These are phyloP conservation scores for Isoetes taiwanensis DNA, from an alignment of 75 land plant genomes.

Conservation along the genomic window DNA sequence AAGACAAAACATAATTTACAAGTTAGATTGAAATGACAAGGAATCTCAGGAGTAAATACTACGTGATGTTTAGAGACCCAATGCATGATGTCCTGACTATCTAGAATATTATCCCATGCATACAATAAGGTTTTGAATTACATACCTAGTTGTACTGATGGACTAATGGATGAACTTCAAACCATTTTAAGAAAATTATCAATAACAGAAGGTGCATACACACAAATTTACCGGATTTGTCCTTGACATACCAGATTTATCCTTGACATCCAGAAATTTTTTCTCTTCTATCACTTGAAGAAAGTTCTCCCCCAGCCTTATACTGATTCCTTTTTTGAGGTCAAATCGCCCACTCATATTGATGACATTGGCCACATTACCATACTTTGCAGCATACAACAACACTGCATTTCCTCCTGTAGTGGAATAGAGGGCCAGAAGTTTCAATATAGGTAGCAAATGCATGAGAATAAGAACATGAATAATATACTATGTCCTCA, in stretches of 20 bases:
- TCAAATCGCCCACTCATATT: slow-evolving; percentile 75
- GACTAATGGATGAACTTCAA: neutral
- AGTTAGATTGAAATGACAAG: too few relatives aligned
- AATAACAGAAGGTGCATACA: neutral
- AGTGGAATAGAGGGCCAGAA: neutral
- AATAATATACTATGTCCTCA: too few relatives aligned
- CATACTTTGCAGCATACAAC: slow-evolving; percentile 5
- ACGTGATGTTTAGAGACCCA: too few relatives aligned
- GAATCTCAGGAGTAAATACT: neutral
- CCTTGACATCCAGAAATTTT: slow-evolving; percentile 56
- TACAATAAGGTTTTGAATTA: too few relatives aligned
- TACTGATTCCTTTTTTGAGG: slow-evolving; percentile 43
- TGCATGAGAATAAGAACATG: too few relatives aligned
- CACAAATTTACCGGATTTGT: too few relatives aligned
- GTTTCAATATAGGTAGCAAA: too few relatives aligned
- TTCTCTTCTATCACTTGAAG: slow-evolving; percentile 41
- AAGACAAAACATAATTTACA: neutral
- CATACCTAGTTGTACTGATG: too few relatives aligned
- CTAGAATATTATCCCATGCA: neutral
- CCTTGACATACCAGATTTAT: slow-evolving; percentile 33
- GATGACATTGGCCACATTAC: slow-evolving; percentile 40
- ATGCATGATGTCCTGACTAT: too few relatives aligned
- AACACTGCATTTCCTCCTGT: slow-evolving; percentile 9
- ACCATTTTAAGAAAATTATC: neutral
- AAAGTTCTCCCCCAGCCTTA: slow-evolving; percentile 45